Conservation (phyloP, 371 early-diverging fungal species). For the Mucor irregularis region DNA sequence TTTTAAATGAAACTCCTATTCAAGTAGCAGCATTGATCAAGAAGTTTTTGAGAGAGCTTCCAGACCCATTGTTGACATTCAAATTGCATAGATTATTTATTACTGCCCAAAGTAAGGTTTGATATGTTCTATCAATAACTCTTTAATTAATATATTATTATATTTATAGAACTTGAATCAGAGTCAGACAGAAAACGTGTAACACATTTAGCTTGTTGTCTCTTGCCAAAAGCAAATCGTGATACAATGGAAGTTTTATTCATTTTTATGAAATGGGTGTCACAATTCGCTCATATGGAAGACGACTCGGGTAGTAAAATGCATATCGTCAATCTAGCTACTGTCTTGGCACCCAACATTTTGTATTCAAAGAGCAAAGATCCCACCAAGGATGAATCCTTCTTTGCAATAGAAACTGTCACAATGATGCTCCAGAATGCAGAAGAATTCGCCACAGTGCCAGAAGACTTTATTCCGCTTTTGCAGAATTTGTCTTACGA, state of each 20-base stretch:
- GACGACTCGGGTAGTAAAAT: constrained; percentile 76
- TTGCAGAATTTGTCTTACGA: constrained; percentile 57
- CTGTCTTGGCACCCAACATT: constrained; percentile 92
- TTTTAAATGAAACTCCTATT: constrained; percentile 72
- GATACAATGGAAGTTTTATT: constrained; percentile 90
- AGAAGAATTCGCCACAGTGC: constrained; percentile 76
- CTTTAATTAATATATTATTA: neutral
- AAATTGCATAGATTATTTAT: constrained; percentile 86
- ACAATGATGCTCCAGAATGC: constrained; percentile 72
- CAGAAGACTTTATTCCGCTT: constrained; percentile 67
- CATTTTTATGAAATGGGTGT: constrained; percentile 84
- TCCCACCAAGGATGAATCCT: constrained; percentile 58
- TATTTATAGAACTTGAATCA: constrained; percentile 53
- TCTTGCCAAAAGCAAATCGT: constrained; percentile 90
- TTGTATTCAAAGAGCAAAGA: constrained; percentile 86
- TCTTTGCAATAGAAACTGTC: constrained; percentile 75
- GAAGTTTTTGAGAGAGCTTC: constrained; percentile 91
- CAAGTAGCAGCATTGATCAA: constrained; percentile 94
- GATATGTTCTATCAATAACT: neutral
- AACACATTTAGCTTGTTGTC: constrained; percentile 77
- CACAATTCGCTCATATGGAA: constrained; percentile 53
- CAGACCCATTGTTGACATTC: constrained; percentile 92
- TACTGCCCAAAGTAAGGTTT: constrained; percentile 66
- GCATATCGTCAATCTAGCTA: constrained; percentile 88
- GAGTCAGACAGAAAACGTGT: constrained; percentile 60